A percentile compares a stretch with the other conserved stretches of the same genome.
Evolutionary conservation across 345 rosid genomes (phyloP).

Genomic region (Citrus australasica): DNA sequence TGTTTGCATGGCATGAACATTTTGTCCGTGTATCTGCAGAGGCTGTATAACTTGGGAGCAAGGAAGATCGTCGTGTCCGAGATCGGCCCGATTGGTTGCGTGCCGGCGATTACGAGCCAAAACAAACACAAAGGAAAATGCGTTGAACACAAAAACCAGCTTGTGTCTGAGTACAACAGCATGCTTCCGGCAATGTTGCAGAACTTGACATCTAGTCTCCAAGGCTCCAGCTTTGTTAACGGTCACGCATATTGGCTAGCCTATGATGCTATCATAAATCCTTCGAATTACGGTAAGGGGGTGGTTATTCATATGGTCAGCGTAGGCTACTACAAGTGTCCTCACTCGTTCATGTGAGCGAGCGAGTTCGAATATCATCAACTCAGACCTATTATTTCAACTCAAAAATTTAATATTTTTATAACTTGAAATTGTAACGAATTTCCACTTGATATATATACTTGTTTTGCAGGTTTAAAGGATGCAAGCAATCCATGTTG

Average conservation of each 20-base stretch:
- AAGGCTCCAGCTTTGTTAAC: constrained; percentile 24
- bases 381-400: too few relatives aligned
- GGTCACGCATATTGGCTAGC: constrained; percentile 20
- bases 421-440: too few relatives aligned
- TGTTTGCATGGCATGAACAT: not conserved
- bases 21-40: constrained; percentile 7
- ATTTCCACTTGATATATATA: too few relatives aligned
- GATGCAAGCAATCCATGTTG: constrained; percentile 48
- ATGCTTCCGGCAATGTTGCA: constrained; percentile 24
- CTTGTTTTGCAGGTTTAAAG: constrained; percentile 14
- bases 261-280: constrained; percentile 33
- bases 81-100: constrained; percentile 49
- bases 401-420: too few relatives aligned
- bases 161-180: constrained; percentile 25
- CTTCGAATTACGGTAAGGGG: constrained; percentile 28
- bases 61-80: constrained; percentile 39
- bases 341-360: too few relatives aligned
- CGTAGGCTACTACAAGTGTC: too few relatives aligned
- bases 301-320: too few relatives aligned
- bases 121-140: constrained; percentile 25
- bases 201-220: constrained; percentile 28
- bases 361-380: too few relatives aligned
- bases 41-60: constrained; percentile 32
- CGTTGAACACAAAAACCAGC: constrained; percentile 26
- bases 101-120: constrained; percentile 27